Evolutionary conservation across 2,329 filamentous ascomycete species (phyloP), one percentile per base, ranked within the genome.

Genomic region (Fusarium brachygibbosum): DNA sequence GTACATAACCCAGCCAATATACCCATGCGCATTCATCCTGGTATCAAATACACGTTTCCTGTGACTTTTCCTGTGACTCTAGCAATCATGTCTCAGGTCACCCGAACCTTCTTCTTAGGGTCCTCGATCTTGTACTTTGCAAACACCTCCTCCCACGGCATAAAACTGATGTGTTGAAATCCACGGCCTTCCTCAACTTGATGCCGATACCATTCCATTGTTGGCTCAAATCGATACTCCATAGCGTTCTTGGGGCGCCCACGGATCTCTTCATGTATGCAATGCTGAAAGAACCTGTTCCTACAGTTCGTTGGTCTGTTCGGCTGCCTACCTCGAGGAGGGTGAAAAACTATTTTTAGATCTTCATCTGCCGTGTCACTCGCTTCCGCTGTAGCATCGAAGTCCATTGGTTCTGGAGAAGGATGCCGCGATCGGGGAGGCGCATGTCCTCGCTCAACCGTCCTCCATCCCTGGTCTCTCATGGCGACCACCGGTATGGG

Each of bases 181-280:
- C 80, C 82, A 21, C 85, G 80, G 3, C 84, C 84, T 70, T 85
- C 84, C 2, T 74, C 72, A 25, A 78, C 69, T 65, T 86, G 83
- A 37, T 82, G 77, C 5, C 70, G 68, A 66, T 88, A 89, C 87
- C 87, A 89, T 6, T 82, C 76, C 62, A 78, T 62, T 3, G 87
- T 88, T 11, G 84, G 81, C 41, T 72, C 74, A 68, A 84, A 88
- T 17, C 71, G 72, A 69, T 82, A 87, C 28, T 72, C 52, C 38
- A 50, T 54, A n/a, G 21, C 17, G 17, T 25, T 29, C 16, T 28
- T 46, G 4, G 23, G 17, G 12, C 34, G 8, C 5, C 35, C 25
- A 16, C 61, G 42, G 14, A 21, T 38, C 34, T 46, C 45, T 44
- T 66, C 48, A 13, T 28, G 44, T 10, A 14, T 13, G 29, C 81